Evolutionary conservation across 1,284 basidiomycete species (phyloP), one percentile per base, ranked within the genome.

Genomic region (Austropuccinia psidii): DNA sequence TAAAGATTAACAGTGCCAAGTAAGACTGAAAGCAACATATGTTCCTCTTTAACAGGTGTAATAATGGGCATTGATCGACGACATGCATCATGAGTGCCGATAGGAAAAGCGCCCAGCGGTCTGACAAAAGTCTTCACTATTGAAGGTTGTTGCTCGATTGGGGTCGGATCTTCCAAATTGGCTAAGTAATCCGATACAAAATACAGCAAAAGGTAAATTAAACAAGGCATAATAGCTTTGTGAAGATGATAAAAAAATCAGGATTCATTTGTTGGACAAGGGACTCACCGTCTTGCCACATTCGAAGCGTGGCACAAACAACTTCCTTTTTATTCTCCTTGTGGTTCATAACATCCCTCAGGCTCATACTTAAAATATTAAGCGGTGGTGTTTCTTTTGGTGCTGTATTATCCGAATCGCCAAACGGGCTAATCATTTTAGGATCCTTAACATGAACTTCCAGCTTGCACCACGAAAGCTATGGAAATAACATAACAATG

Each of bases 401-500:
- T 7, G 90, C 89, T 21, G 84, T 81, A 1, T 83, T 76, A 77
- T 93, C 91, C 1, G 85, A 84, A 72, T 94, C 90, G 0, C 87
- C 79, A 79, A 95, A 87, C 0, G 92, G 90, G 75, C 88, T 90
- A 80, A 98, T 87, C 77, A 90, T 87, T 79, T 96, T 97, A 1
- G 93, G 93, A 78, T 93, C 87, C 15, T 86, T 82, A 13, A 94
- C 89, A 0, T 86, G 87, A n/a, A 88, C 89, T 82, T 98, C 95
- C 31, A 96, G 83, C 83, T 96, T 95, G 79, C 93, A 95, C 93
- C 93, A 97, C 0, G 91, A 94, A 21, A 90, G 85, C 92, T 93
- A 77, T 61, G 31, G 19, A 24, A 17, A 21, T 1, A 8, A 27
- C 11, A 9, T n/a, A 49, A 9, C 5, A 45, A 58, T 47, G 45